Conservation (phyloP, 352 stramenopile genomes). For the Phytophthora quininea region DNA sequence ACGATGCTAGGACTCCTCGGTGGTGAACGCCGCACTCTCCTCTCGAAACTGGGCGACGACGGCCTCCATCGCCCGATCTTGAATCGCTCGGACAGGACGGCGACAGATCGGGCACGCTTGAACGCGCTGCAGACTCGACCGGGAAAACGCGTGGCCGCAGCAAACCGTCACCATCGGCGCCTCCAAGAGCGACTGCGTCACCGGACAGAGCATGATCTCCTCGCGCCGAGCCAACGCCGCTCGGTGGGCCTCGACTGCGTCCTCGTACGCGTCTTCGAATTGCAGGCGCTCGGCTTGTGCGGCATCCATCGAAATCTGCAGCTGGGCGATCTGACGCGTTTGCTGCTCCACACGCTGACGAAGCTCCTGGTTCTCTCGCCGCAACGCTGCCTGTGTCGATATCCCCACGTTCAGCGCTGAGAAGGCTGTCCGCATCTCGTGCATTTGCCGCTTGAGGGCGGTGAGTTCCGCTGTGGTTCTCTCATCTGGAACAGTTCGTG, state of each 20-base stretch:
- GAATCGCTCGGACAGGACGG: neutral
- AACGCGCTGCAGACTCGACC: neutral
- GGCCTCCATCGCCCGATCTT: neutral
- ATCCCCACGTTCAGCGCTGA: neutral
- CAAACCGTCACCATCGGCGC: neutral
- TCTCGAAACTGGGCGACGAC: neutral
- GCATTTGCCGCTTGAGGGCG: neutral
- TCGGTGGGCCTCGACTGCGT: neutral
- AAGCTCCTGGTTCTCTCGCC: neutral
- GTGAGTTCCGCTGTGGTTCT: neutral
- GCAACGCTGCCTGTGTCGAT: neutral
- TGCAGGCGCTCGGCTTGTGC: neutral
- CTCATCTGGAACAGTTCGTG: neutral
- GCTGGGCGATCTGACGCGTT: neutral
- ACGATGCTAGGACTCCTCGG: neutral
- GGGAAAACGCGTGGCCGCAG: constrained; percentile 1
- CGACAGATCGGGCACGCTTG: neutral
- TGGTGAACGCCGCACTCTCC: neutral
- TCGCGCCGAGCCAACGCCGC: neutral
- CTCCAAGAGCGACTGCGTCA: neutral
- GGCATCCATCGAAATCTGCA: neutral
- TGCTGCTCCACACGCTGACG: constrained; percentile 2
- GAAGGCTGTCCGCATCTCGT: neutral
- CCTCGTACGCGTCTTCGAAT: neutral
- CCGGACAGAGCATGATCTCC: neutral